A percentile compares a stretch with the other conserved stretches of the same genome.
Conservation (phyloP, 768 basidiomycete species). For the Tulasnella sp. region DNA sequence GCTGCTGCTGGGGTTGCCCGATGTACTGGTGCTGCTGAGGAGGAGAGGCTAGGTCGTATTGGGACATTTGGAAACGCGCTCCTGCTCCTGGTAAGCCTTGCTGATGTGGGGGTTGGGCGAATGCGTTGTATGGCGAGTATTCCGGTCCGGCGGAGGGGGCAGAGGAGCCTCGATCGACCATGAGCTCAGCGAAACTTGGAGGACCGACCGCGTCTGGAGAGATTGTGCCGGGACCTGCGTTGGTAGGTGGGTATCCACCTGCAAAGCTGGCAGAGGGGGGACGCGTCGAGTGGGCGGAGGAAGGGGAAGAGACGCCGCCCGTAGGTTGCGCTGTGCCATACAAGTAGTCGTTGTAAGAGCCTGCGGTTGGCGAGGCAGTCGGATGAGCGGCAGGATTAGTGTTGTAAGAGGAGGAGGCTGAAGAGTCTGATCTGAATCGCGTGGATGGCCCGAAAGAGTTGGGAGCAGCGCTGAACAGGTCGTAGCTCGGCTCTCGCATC, state of each 20-base stretch:
- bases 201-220: slow-evolving; percentile 48
- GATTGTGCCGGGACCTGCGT: slow-evolving; percentile 32
- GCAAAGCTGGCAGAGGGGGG: slow-evolving; percentile 53
- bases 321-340: slow-evolving; percentile 34
- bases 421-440: slow-evolving; percentile 64
- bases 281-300: slow-evolving; percentile 61
- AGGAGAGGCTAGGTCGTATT: slow-evolving; percentile 37
- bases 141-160: slow-evolving; percentile 11
- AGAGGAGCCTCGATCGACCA: slow-evolving; percentile 46
- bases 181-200: slow-evolving; percentile 49
- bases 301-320: slow-evolving; percentile 47
- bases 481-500: slow-evolving; percentile 44
- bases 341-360: slow-evolving; percentile 49
- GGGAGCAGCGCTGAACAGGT: slow-evolving; percentile 44
- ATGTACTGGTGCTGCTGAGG: slow-evolving; percentile 47
- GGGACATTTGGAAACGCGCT: slow-evolving; percentile 40
- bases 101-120: slow-evolving; percentile 48
- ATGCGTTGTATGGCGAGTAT: slow-evolving; percentile 52
- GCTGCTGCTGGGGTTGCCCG: slow-evolving; percentile 49
- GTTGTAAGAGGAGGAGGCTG: slow-evolving; percentile 60
- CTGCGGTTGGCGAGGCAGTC: slow-evolving; percentile 41
- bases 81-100: slow-evolving; percentile 33
- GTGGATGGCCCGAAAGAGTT: slow-evolving; percentile 39
- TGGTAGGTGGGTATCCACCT: slow-evolving; percentile 40
- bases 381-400: slow-evolving; percentile 50